Conservation (phyloP, 2,329 filamentous ascomycete genomes). For the Trichophyton verrucosum region DNA sequence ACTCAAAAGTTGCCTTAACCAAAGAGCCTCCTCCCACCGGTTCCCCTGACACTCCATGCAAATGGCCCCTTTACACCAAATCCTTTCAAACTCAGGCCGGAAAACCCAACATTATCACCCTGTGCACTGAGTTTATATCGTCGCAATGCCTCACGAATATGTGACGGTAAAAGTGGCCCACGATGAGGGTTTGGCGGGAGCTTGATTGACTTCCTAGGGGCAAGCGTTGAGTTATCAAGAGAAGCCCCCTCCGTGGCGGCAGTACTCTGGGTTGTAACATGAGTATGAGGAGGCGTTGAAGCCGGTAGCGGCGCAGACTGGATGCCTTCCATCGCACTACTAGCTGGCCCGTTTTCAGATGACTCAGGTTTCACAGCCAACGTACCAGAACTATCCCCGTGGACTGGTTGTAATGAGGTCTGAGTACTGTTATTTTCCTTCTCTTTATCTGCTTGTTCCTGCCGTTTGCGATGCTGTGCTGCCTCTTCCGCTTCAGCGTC, state of each 20-base stretch:
- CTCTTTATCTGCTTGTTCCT: constrained; percentile 7
- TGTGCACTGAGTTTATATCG: constrained; percentile 39
- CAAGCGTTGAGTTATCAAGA: neutral
- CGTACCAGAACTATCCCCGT: neutral
- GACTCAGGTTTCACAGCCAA: neutral
- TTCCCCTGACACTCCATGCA: constrained; percentile 32
- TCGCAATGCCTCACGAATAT: constrained; percentile 38
- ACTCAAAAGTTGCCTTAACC: constrained; percentile 18
- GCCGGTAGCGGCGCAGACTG: neutral
- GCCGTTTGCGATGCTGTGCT: constrained; percentile 36
- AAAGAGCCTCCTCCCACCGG: constrained; percentile 34
- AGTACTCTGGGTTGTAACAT: neutral
- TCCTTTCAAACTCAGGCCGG: constrained; percentile 35
- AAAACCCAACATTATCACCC: constrained; percentile 37
- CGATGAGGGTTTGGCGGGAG: constrained; percentile 35
- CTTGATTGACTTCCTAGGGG: constrained; percentile 17
- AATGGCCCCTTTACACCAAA: constrained; percentile 33
- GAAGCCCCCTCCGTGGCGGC: neutral
- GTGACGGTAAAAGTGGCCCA: constrained; percentile 37
- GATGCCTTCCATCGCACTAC: neutral
- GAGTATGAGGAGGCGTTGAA: too few species aligned
- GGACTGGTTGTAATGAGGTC: neutral
- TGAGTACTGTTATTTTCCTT: neutral
- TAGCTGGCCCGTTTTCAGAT: neutral
- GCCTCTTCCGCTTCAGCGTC: constrained; percentile 47